A percentile compares a stretch with the other conserved stretches of the same genome.
These are phyloP conservation scores for Bruguiera parviflora DNA, from an alignment of 345 rosid genomes.

Conservation along the genomic window DNA sequence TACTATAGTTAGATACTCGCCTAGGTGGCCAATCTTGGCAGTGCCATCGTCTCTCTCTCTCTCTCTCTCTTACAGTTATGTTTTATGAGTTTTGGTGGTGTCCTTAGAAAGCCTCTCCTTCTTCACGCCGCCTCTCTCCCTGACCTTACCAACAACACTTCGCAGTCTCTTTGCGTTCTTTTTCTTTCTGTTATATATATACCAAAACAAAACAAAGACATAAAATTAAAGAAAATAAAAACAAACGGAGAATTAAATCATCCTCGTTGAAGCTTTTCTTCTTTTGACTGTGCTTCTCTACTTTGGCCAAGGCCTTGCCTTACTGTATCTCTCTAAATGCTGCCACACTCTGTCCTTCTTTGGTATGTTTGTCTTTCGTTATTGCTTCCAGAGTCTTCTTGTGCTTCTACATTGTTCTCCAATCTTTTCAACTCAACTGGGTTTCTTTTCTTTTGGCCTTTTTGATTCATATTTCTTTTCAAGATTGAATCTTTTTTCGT, in stretches of 20 bases:
- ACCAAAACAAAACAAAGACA: not conserved
- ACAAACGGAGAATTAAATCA: not conserved
- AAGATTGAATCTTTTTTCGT: conserved; percentile 21
- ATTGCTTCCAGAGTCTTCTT: conserved; percentile 10
- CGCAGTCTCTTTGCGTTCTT: conserved; percentile 45
- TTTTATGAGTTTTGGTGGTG: not conserved
- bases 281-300: not conserved
- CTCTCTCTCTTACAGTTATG: not conserved
- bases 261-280: conserved; percentile 4
- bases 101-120: conserved; percentile 36
- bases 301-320: conserved; percentile 8
- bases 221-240: conserved; percentile 19
- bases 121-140: conserved; percentile 69
- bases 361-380: conserved; percentile 24
- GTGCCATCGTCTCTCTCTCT: conserved; percentile 3
- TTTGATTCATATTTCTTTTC: conserved; percentile 15
- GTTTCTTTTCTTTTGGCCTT: conserved; percentile 14
- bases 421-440: conserved; percentile 20
- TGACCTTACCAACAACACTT: conserved; percentile 27
- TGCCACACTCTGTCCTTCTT: conserved; percentile 17
- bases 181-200: not conserved
- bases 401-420: conserved; percentile 12
- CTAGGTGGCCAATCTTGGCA: not conserved
- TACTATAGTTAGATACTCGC: too few relatives aligned
- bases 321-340: conserved; percentile 24